Base-by-base conservation (phyloP, 805 yeast species). In the Debaryomyces tyrocola region DNA sequence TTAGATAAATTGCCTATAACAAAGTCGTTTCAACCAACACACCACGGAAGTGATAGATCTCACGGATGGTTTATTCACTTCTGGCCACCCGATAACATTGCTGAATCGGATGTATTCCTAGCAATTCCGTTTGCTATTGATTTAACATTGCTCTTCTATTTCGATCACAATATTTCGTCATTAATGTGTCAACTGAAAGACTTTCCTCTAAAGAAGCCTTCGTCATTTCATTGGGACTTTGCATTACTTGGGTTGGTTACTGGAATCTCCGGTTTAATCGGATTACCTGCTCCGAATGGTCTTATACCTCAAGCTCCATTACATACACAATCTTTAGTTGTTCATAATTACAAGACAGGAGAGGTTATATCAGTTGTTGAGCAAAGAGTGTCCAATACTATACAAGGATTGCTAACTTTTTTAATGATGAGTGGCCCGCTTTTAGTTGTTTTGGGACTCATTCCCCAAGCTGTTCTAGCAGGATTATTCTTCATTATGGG, bases 401-500 rank as follows among this genome's bases (percentile, higher is more conserved):
- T 77, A 0, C 99, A 92, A 59, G 99, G 99, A 0, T 65, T 88
- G 10, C 60, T 92, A 64, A 87, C 90, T 6, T 67, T 92, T 48
- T 94, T 87, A 0, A 83, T 90, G 70, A 94, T 92, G 98, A 69
- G 92, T 1, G 75, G 96, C 11, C 99, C 99, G 0, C 75, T 92
- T 28, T 71, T 92, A 48, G 73, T 83, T 0, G 92, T 94, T 7
- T 69, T 94, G 27, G 92, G 91, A 0, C 70, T 82, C 27, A 86
- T 92, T 21, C 99, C 99, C 0, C 97, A 92, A 60, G 94, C 95
- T 7, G 96, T 92, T 0, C 70, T 92, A 17, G 87, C 97, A 0
- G 99, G 98, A 0, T 72, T 94, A 40, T 92, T 94, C 62, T 91
- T 90, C 75, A 82, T 89, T 50, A 92, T 92, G 98, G 97, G 96